phyloP scores from a whole-genome alignment of 1,139 yeast genomes.

The Pichia sp. region DNA sequence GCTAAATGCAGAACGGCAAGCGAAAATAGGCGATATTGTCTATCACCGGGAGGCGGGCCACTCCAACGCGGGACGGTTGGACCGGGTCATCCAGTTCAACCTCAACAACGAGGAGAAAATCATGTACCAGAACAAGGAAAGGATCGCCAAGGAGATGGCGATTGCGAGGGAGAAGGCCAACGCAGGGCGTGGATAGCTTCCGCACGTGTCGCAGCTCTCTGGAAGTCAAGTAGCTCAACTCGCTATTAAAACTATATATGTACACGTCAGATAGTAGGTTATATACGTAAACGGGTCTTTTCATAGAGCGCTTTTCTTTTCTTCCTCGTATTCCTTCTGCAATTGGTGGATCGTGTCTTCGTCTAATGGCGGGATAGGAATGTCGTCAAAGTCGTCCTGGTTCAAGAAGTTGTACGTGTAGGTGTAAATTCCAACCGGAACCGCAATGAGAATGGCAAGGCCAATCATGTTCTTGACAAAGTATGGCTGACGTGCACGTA shows the following conservation, averaged over 20 bases:
- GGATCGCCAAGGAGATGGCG: constrained; percentile 15
- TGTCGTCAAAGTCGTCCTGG: constrained; percentile 81
- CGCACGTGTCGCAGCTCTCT: no score
- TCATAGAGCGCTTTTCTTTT: constrained; percentile 11
- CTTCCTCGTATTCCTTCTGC: constrained; percentile 56
- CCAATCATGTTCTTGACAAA: constrained; percentile 71
- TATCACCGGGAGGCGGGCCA: constrained; percentile 17
- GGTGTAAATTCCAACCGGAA: constrained; percentile 64
- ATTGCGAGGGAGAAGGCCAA: constrained; percentile 12
- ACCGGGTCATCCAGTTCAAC: constrained; percentile 30
- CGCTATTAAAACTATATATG: not conserved
- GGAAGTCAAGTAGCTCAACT: not conserved
- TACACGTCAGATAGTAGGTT: not conserved
- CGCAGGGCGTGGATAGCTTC: constrained; percentile 1
- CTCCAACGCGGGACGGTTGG: constrained; percentile 25
- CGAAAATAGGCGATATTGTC: constrained; percentile 19
- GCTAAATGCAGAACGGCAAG: constrained; percentile 23
- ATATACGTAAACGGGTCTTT: not conserved
- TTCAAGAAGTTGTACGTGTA: constrained; percentile 72
- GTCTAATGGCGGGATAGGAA: constrained; percentile 88
- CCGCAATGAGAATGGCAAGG: constrained; percentile 51
- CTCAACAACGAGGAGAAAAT: constrained; percentile 26
- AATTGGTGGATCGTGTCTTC: constrained; percentile 72
- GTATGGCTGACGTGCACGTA: constrained; percentile 83
- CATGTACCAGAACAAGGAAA: constrained; percentile 17